phyloP scores from a whole-genome alignment of 2,329 filamentous ascomycete species.

The Camptophora hylomeconis region DNA sequence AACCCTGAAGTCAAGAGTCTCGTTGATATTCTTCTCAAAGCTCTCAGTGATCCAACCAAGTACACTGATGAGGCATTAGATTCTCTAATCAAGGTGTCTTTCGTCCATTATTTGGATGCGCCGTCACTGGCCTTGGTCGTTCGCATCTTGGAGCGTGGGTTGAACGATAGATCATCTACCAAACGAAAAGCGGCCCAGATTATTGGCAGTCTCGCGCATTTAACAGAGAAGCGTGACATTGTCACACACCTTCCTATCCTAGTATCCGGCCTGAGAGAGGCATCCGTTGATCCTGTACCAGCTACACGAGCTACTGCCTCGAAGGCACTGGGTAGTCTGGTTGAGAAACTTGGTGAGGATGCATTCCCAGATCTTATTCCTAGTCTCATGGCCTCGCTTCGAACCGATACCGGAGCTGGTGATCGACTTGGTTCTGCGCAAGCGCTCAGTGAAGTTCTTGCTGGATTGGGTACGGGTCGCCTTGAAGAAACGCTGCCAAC shows the following conservation, averaged over 20 bases:
- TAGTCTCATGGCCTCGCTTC: conserved; percentile 92
- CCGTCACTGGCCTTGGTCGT: conserved; percentile 90
- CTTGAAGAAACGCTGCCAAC: conserved; percentile 93
- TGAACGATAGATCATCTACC: conserved; percentile 81
- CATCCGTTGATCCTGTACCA: conserved; percentile 88
- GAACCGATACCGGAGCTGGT: conserved; percentile 90
- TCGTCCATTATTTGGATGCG: conserved; percentile 95
- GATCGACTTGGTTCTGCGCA: conserved; percentile 93
- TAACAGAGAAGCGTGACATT: conserved; percentile 92
- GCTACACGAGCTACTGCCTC: conserved; percentile 93
- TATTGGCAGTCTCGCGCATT: conserved; percentile 91
- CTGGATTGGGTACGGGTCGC: conserved; percentile 80
- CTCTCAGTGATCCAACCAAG: conserved; percentile 91
- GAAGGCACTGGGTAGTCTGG: conserved; percentile 86
- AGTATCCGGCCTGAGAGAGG: conserved; percentile 75
- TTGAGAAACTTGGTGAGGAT: conserved; percentile 96
- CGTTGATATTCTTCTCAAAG: conserved; percentile 84
- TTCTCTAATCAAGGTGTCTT: conserved; percentile 91
- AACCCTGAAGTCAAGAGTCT: conserved; percentile 94
- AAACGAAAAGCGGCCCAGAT: conserved; percentile 96
- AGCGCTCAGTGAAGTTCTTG: conserved; percentile 89
- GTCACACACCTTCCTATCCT: conserved; percentile 82
- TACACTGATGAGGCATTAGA: conserved; percentile 93
- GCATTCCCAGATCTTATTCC: conserved; percentile 93
- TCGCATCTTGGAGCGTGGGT: conserved; percentile 83